These are phyloP conservation scores for Cladosporium austrohemisphaericum DNA, from an alignment of 2,329 filamentous ascomycete genomes.

Conservation along the genomic window DNA sequence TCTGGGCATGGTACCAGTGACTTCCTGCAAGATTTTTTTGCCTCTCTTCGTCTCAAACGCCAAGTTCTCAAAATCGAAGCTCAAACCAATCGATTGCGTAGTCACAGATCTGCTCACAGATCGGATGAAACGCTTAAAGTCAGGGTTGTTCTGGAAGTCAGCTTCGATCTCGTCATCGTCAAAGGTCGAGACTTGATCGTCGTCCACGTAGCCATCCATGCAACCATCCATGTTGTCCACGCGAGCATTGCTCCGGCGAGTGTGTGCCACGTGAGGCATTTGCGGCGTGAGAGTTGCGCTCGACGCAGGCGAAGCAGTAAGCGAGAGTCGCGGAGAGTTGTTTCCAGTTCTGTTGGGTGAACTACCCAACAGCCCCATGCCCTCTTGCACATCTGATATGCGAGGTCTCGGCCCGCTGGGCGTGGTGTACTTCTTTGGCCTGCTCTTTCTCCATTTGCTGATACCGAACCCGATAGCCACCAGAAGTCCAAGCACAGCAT, in stretches of 20 bases:
- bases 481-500: slow-evolving; percentile 40
- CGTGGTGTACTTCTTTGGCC: slow-evolving; percentile 25
- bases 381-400: slow-evolving; percentile 11
- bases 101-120: slow-evolving; percentile 53
- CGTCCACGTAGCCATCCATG: slow-evolving; percentile 26
- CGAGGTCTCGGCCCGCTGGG: slow-evolving; percentile 14
- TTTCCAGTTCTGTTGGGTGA: background rate
- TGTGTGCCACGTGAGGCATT: slow-evolving; percentile 11
- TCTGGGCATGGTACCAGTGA: slow-evolving; percentile 53
- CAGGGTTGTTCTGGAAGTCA: slow-evolving; percentile 30
- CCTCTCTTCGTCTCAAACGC: slow-evolving; percentile 71
- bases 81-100: slow-evolving; percentile 50
- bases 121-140: slow-evolving; percentile 50
- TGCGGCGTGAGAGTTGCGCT: slow-evolving; percentile 9
- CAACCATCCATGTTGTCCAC: slow-evolving; percentile 26
- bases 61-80: slow-evolving; percentile 68
- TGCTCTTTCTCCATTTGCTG: slow-evolving; percentile 35
- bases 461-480: slow-evolving; percentile 36
- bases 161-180: slow-evolving; percentile 26
- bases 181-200: slow-evolving; percentile 28
- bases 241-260: slow-evolving; percentile 22
- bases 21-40: slow-evolving; percentile 73
- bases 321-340: slow-evolving; percentile 17
- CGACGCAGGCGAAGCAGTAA: slow-evolving; percentile 5
- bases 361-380: slow-evolving; percentile 25